phyloP scores from a whole-genome alignment of 2,329 filamentous ascomycete species.

The Beauveria sp. region DNA sequence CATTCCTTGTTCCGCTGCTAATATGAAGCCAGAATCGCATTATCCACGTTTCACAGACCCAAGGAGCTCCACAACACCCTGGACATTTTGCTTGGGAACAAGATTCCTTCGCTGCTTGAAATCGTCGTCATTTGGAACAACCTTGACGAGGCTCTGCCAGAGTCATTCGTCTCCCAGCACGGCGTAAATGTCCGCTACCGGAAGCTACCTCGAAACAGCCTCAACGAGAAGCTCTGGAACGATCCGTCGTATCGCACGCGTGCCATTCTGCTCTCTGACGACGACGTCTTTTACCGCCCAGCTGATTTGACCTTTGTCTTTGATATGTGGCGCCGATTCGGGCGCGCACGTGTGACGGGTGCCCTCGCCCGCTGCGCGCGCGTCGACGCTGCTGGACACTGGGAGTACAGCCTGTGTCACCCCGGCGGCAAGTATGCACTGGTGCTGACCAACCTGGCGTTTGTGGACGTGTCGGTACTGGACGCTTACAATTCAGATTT shows the following conservation, averaged over 20 bases:
- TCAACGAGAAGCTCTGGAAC: slow-evolving; percentile 31
- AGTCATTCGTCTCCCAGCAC: slow-evolving; percentile 21
- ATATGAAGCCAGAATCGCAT: slow-evolving; percentile 23
- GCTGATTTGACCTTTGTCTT: slow-evolving; percentile 33
- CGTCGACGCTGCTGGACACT: slow-evolving; percentile 19
- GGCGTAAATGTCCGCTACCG: slow-evolving; percentile 28
- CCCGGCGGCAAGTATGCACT: slow-evolving; percentile 26
- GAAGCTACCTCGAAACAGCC: slow-evolving; percentile 24
- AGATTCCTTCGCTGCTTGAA: slow-evolving; percentile 29
- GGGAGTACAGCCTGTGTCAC: slow-evolving; percentile 27
- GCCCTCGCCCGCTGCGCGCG: slow-evolving; percentile 29
- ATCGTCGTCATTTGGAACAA: slow-evolving; percentile 33
- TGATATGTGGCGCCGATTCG: slow-evolving; percentile 32
- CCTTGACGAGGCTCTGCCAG: slow-evolving; percentile 22
- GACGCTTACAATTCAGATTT: slow-evolving; percentile 32
- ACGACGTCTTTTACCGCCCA: slow-evolving; percentile 32
- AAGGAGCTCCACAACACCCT: slow-evolving; percentile 28
- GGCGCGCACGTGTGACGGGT: slow-evolving; percentile 26
- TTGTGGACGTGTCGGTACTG: slow-evolving; percentile 30
- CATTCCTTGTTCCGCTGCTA: background rate
- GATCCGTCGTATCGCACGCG: slow-evolving; percentile 29
- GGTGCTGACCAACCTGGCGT: slow-evolving; percentile 30
- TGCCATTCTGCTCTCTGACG: slow-evolving; percentile 32
- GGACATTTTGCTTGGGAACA: slow-evolving; percentile 18
- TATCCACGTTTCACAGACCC: slow-evolving; percentile 30